Base-by-base conservation (phyloP, 2,329 filamentous ascomycete species). In the Colletotrichum navitas region DNA sequence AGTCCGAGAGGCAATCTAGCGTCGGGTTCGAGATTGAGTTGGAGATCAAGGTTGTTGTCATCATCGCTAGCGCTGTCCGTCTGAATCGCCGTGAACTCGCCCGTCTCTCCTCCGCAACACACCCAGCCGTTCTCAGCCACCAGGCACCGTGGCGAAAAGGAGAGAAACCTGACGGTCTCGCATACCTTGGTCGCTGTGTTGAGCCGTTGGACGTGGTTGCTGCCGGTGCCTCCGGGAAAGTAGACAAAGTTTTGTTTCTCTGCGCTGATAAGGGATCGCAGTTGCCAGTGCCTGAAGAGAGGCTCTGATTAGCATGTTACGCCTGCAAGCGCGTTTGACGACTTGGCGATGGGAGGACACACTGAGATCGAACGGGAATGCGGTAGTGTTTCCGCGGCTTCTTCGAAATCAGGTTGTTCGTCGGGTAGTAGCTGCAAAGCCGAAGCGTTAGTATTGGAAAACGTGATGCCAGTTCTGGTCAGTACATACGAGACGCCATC, bases 111-210 rank as follows among this genome's bases (percentile, higher is more conserved):
- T 58, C 95, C 96, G 58, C 95, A 93, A 77, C 94, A 97, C 47
- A 98, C 88, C 92, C 94, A 98, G 63, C 94, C 94, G 77, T 93
- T 89, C 64, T 91, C 92, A 10, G 94, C 93, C n/a, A 94, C 92
- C 8, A 98, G 89, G 80, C 95, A 98, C 82, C 93, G 89, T n/a
- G 95, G 93, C 76, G 81, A 88, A 81, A 91, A 96, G 75, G 86
- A 90, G 75, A 95, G 85, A 39, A 90, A 85, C 63, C 90, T 93
- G 80, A 93, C 89, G 73, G 88, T 92, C 82, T 92, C 93, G 83
- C 89, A 91, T 85, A 91, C 92, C 80, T 86, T 90, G 75, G 88
- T 91, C 71, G 83, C 88, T 70, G 92, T 90, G 77, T 95, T 88
- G 68, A 95, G 88, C 45, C 89, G 87, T 77, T 92, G 92, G 63